These are phyloP conservation scores for Pythium guiyangense DNA, from an alignment of 352 stramenopile genomes.

Conservation along the genomic window DNA sequence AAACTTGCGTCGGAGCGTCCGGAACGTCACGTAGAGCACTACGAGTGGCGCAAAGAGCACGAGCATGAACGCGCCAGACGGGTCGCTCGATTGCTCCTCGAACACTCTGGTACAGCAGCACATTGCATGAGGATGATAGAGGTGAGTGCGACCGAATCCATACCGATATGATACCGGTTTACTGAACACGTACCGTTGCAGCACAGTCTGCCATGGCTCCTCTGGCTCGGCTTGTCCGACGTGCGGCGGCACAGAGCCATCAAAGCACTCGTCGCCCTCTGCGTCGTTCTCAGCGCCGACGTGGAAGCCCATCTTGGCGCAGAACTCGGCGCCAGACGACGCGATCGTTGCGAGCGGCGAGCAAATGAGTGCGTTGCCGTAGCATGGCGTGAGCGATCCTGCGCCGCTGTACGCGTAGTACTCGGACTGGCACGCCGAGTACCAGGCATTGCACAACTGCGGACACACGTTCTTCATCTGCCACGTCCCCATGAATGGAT, in stretches of 20 bases:
- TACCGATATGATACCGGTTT: too few relatives aligned
- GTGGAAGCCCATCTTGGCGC: conserved; percentile 75
- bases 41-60: conserved; percentile 55
- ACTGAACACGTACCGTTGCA: conserved; percentile 24
- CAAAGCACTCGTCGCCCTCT: conserved; percentile 78
- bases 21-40: conserved; percentile 43
- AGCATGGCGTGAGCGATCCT: conserved; percentile 65
- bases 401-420: conserved; percentile 67
- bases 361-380: conserved; percentile 79
- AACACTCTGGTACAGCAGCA: conserved; percentile 28
- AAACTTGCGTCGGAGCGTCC: conserved; percentile 39
- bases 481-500: conserved; percentile 72
- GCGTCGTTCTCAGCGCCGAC: conserved; percentile 56
- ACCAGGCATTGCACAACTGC: conserved; percentile 75
- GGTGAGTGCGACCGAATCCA: background rate
- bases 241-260: conserved; percentile 63
- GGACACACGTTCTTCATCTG: conserved; percentile 73
- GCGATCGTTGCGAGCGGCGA: conserved; percentile 64
- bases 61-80: conserved; percentile 60
- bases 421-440: conserved; percentile 57
- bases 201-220: conserved; percentile 47
- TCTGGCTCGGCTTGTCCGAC: conserved; percentile 47
- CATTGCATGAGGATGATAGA: background rate
- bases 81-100: conserved; percentile 66
- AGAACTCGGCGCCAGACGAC: conserved; percentile 54